phyloP scores from a whole-genome alignment of 352 stramenopile genomes.

The Thalassiosira exigua region DNA sequence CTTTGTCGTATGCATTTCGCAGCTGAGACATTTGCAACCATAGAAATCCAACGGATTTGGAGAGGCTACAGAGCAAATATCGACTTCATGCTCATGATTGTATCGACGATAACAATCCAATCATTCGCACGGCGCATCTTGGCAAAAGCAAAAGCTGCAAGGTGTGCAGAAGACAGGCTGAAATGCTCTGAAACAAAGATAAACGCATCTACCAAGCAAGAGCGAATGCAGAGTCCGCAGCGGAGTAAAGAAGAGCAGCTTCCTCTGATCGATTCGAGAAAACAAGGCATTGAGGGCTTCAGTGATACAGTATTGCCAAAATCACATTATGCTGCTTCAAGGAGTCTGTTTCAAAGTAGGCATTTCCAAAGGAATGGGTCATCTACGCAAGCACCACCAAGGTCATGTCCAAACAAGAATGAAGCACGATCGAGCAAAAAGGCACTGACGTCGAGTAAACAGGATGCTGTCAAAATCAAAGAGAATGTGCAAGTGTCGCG shows the following conservation, averaged over 20 bases:
- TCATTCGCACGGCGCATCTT: conserved; percentile 30
- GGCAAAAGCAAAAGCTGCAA: conserved; percentile 9
- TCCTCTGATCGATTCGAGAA: not conserved
- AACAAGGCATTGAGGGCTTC: not conserved
- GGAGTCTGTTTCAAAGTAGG: no score
- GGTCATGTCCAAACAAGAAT: no score
- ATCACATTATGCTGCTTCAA: no score
- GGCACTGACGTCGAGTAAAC: not conserved
- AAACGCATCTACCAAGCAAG: no score
- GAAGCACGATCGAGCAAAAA: not conserved
- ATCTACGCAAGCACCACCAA: no score
- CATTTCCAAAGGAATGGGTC: not conserved
- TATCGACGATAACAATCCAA: conserved; percentile 17
- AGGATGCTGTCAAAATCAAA: no score
- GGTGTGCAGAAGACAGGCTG: not conserved
- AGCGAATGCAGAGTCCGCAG: no score
- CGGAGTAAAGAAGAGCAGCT: conserved; percentile 2
- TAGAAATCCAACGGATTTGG: conserved; percentile 1
- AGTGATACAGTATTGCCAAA: not conserved
- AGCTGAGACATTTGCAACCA: not conserved
- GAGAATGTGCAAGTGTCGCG: no score
- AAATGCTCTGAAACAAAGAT: conserved; percentile 1
- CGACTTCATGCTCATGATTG: conserved; percentile 39
- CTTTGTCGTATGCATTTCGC: not conserved
- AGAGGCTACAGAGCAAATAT: conserved; percentile 31